These are phyloP conservation scores for Anastatica hierochuntica DNA, from an alignment of 345 rosid species.

Conservation along the genomic window DNA sequence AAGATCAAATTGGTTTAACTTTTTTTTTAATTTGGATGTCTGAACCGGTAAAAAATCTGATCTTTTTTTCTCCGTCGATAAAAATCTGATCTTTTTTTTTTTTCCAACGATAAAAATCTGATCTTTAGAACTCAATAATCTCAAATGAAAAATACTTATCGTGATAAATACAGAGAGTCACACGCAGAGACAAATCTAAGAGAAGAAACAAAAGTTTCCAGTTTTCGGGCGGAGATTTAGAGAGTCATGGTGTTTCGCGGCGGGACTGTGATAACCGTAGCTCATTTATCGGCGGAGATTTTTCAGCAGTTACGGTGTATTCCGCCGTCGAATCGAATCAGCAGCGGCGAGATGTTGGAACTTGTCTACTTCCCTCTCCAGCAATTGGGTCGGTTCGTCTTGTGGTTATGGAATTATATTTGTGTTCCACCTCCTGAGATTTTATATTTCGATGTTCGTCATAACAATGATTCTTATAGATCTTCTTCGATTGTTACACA, in stretches of 20 bases:
- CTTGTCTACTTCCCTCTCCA: slow-evolving; percentile 61
- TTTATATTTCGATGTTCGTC: slow-evolving; percentile 20
- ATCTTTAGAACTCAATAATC: too few relatives aligned
- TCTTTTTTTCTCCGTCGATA: too few relatives aligned
- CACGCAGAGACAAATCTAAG: too few relatives aligned
- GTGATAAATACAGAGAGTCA: too few relatives aligned
- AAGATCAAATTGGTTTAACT: too few relatives aligned
- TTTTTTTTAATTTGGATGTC: too few relatives aligned
- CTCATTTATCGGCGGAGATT: slow-evolving; percentile 44
- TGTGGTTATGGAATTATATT: slow-evolving; percentile 59
- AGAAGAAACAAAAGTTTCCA: slow-evolving; percentile 3
- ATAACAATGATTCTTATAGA: slow-evolving; percentile 5
- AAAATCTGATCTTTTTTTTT: too few relatives aligned
- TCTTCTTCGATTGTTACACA: slow-evolving; percentile 15
- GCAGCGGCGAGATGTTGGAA: slow-evolving; percentile 48
- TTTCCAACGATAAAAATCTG: too few relatives aligned
- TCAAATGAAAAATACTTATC: too few relatives aligned
- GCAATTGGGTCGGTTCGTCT: slow-evolving; percentile 58
- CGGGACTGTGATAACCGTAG: slow-evolving; percentile 32
- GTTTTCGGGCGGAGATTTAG: too few relatives aligned
- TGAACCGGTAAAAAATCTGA: too few relatives aligned
- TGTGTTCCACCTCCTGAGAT: slow-evolving; percentile 56
- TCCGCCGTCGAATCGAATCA: slow-evolving; percentile 35
- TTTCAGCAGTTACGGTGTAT: slow-evolving; percentile 41
- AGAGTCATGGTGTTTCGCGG: slow-evolving; percentile 61